These are phyloP conservation scores for Lactuca sativa DNA, from an alignment of 129 eudicot species.

Conservation along the genomic window DNA sequence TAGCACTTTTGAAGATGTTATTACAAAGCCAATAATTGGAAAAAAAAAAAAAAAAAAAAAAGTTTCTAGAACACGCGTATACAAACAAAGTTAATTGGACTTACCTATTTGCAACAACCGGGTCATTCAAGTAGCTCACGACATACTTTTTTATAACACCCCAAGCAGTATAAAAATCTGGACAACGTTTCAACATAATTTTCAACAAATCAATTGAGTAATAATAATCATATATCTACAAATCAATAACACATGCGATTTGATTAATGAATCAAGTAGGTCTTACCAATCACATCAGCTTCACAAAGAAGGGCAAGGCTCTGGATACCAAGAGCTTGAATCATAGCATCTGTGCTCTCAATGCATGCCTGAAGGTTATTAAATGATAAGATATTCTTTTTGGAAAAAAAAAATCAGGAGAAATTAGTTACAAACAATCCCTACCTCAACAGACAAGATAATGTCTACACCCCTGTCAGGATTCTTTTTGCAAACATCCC, in stretches of 20 bases:
- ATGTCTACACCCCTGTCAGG: constrained; percentile 98
- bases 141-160: constrained; percentile 65
- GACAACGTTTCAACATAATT: neutral
- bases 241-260: constrained; percentile 1
- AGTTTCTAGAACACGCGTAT: constrained; percentile 10
- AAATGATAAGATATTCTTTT: constrained; percentile 17
- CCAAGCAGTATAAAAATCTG: constrained; percentile 99
- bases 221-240: constrained; percentile 5
- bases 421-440: constrained; percentile 22
- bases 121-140: constrained; percentile 49
- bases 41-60: neutral
- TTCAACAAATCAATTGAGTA: neutral
- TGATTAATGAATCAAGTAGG: constrained; percentile 14
- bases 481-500: constrained; percentile 82
- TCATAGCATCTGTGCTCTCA: constrained; percentile 60
- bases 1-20: constrained; percentile 4
- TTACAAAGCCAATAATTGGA: neutral
- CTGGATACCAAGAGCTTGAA: constrained; percentile 81
- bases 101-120: constrained; percentile 70
- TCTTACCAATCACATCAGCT: constrained; percentile 93
- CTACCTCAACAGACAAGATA: constrained; percentile 86
- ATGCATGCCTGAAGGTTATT: constrained; percentile 69
- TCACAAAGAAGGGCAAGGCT: constrained; percentile 96
- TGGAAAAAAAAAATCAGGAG: neutral
- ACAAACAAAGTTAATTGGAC: constrained; percentile 22